Percentiles rank a stretch among this genome's conserved stretches.
phyloP scores from a whole-genome alignment of 75 land plant genomes.

The Pinus albicaulis region DNA sequence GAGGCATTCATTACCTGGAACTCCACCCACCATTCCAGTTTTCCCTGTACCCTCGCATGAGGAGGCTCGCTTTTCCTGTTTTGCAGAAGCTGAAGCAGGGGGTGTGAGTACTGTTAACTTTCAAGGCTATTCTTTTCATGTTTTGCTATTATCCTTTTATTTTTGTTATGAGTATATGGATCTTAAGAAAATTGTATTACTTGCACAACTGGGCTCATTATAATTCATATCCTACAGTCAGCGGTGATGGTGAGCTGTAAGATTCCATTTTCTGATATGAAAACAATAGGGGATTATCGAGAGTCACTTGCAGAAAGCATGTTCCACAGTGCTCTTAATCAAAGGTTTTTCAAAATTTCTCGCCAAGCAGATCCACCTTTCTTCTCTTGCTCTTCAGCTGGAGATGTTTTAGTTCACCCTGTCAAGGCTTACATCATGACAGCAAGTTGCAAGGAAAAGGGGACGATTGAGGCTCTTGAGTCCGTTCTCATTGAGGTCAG shows the following conservation, averaged over 20 bases:
- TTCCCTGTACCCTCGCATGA: conserved; percentile 65
- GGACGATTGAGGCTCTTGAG: conserved; percentile 62
- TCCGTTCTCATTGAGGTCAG: conserved; percentile 73
- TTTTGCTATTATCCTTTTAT: too few species aligned
- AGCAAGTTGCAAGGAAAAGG: conserved; percentile 81
- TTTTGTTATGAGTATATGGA: too few species aligned
- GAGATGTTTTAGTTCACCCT: conserved; percentile 73
- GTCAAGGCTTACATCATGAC: conserved; percentile 89
- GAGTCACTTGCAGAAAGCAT: conserved; percentile 48
- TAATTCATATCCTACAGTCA: conserved; percentile 19
- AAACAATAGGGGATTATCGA: conserved; percentile 66
- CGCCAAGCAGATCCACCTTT: conserved; percentile 68
- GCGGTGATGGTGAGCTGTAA: conserved; percentile 69
- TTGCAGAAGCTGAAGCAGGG: conserved; percentile 95
- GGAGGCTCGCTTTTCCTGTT: conserved; percentile 92
- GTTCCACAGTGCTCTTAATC: too few species aligned
- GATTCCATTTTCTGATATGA: conserved; percentile 44
- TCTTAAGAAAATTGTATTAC: too few species aligned
- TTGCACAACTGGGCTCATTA: too few species aligned
- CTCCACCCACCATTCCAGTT: too few species aligned
- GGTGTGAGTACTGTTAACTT: conserved; percentile 20
- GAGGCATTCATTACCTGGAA: too few species aligned
- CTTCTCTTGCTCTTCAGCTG: conserved; percentile 84
- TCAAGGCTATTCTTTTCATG: too few species aligned
- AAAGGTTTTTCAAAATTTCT: too few species aligned